Conservation (phyloP, 2,329 filamentous ascomycete species). For the Penicillium sumatraense region DNA sequence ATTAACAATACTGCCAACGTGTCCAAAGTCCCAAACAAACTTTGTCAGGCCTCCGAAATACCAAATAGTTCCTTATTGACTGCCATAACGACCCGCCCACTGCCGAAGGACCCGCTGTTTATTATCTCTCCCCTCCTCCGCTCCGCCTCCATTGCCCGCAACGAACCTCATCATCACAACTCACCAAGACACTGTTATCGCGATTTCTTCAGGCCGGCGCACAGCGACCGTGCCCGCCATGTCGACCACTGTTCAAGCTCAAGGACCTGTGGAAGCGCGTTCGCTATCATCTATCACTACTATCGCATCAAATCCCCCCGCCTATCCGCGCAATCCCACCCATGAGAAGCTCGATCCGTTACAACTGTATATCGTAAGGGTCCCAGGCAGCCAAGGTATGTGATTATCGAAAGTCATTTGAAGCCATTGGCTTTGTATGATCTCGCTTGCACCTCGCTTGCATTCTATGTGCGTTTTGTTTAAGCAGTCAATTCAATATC, state of each 20-base stretch:
- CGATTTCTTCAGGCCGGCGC: conserved; percentile 23
- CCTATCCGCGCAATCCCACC: conserved; percentile 78
- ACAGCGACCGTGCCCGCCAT: conserved; percentile 31
- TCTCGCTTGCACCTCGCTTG: background rate
- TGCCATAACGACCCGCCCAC: conserved; percentile 14
- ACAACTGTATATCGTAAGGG: conserved; percentile 87
- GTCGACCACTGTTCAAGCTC: conserved; percentile 27
- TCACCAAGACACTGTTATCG: conserved; percentile 5
- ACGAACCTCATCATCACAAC: background rate
- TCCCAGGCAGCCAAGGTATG: conserved; percentile 85
- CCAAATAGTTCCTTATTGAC: conserved; percentile 4
- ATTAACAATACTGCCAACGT: conserved; percentile 8
- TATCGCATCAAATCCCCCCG: conserved; percentile 83
- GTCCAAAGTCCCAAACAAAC: conserved; percentile 6
- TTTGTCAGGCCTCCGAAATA: conserved; percentile 1
- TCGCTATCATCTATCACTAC: conserved; percentile 80
- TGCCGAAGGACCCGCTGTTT: conserved; percentile 27
- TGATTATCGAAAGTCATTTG: background rate
- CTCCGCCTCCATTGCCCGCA: background rate
- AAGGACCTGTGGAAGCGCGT: conserved; percentile 70
- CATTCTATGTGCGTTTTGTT: background rate
- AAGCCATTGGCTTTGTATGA: background rate
- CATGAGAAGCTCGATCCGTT: conserved; percentile 72
- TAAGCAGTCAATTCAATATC: conserved; percentile 10
- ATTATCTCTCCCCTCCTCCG: conserved; percentile 1